Percentiles rank a stretch among this genome's conserved stretches.
Evolutionary conservation across 257 asterid genomes (phyloP).

Genomic region (Fraxinus cuspidata): DNA sequence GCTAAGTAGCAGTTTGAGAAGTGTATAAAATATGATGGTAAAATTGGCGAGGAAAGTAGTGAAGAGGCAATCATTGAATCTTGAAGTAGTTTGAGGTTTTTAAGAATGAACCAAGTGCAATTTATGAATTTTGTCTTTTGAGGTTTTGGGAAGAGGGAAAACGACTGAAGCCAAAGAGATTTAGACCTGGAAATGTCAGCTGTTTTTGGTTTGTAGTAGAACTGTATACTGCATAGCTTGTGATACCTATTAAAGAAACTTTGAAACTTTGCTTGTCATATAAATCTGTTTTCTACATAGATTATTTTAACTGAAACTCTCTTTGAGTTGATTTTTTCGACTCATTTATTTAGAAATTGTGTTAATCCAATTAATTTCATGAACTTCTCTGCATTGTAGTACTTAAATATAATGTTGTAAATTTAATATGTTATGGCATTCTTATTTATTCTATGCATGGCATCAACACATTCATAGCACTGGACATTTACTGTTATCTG

Average conservation of each 20-base stretch:
- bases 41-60: background rate
- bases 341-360: background rate
- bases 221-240: background rate
- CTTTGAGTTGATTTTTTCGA: slow-evolving; percentile 1
- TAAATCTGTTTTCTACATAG: background rate
- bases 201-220: background rate
- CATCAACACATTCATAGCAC: slow-evolving; percentile 1
- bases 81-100: background rate
- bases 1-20: background rate
- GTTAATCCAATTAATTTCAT: slow-evolving; percentile 20
- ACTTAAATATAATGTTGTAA: slow-evolving; percentile 2
- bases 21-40: background rate
- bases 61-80: background rate
- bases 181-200: background rate
- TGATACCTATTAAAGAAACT: background rate
- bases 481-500: slow-evolving; percentile 22
- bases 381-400: background rate
- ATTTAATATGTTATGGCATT: background rate
- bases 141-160: background rate
- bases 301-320: background rate
- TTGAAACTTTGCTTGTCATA: background rate
- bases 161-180: background rate
- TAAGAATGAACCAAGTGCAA: background rate
- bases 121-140: background rate
- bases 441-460: background rate